phyloP scores from a whole-genome alignment of 2,329 filamentous ascomycete genomes.

The Neoscytalidium dimidiatum region DNA sequence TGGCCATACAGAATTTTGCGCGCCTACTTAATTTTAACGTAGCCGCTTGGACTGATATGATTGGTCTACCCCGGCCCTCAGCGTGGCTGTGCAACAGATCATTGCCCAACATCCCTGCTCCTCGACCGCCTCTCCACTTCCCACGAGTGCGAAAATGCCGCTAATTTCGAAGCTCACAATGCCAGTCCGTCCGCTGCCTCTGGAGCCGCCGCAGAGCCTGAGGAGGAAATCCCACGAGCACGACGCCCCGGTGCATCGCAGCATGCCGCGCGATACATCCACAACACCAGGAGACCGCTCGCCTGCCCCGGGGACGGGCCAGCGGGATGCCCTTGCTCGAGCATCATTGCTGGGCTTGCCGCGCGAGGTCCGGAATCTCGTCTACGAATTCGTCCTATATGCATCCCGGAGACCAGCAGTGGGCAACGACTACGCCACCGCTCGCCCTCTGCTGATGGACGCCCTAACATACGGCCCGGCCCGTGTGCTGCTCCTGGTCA shows the following conservation, averaged over 20 bases:
- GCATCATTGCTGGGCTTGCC: slow-evolving; percentile 13
- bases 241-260: background rate
- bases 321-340: background rate
- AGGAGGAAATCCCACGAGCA: background rate
- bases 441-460: slow-evolving; percentile 8
- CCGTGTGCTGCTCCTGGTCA: slow-evolving; percentile 12
- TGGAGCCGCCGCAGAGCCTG: background rate
- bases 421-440: slow-evolving; percentile 16
- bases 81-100: slow-evolving; percentile 18
- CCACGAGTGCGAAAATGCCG: slow-evolving; percentile 17
- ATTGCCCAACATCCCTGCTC: slow-evolving; percentile 18
- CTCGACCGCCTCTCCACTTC: slow-evolving; percentile 17
- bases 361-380: slow-evolving; percentile 14
- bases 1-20: slow-evolving; percentile 14
- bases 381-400: slow-evolving; percentile 17
- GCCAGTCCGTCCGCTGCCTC: slow-evolving; percentile 3
- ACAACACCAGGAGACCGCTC: background rate
- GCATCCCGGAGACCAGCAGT: slow-evolving; percentile 3
- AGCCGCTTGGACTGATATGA: slow-evolving; percentile 11
- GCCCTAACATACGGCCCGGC: slow-evolving; percentile 9
- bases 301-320: background rate
- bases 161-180: slow-evolving; percentile 10
- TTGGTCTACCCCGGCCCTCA: slow-evolving; percentile 16
- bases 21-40: slow-evolving; percentile 17
- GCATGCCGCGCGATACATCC: background rate